phyloP scores from a whole-genome alignment of 2,329 filamentous ascomycete genomes.

The Fusarium sp. region DNA sequence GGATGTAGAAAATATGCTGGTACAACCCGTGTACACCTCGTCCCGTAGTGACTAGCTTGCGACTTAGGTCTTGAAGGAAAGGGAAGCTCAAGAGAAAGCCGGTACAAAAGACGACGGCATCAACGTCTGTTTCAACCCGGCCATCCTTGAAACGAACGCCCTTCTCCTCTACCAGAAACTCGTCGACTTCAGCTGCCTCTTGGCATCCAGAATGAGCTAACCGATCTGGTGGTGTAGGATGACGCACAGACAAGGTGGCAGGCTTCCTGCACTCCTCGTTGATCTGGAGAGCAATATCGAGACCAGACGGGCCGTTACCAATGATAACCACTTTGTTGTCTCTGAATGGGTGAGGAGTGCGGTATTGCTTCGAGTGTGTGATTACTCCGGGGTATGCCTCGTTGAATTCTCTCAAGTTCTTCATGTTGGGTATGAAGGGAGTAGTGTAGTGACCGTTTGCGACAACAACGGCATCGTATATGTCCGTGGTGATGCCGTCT shows the following conservation, averaged over 20 bases:
- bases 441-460: constrained; percentile 81
- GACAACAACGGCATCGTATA: constrained; percentile 80
- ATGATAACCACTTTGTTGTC: constrained; percentile 83
- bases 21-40: constrained; percentile 78
- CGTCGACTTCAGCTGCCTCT: constrained; percentile 69
- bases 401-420: constrained; percentile 70
- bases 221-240: constrained; percentile 58
- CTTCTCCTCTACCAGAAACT: constrained; percentile 63
- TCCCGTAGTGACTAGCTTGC: constrained; percentile 73
- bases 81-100: constrained; percentile 89
- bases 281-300: constrained; percentile 86
- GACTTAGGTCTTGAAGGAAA: constrained; percentile 66
- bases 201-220: constrained; percentile 59
- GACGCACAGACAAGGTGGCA: constrained; percentile 72
- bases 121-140: constrained; percentile 72
- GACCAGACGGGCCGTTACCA: constrained; percentile 84
- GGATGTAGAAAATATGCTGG: constrained; percentile 80
- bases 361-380: constrained; percentile 83
- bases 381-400: constrained; percentile 68
- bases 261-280: constrained; percentile 66
- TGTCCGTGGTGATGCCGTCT: constrained; percentile 53
- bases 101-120: constrained; percentile 86
- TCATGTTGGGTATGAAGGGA: constrained; percentile 72
- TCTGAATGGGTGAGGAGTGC: constrained; percentile 69
- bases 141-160: constrained; percentile 76